Evolutionary conservation across 2,329 filamentous ascomycete genomes (phyloP).

Genomic region (Exophiala viscosa): DNA sequence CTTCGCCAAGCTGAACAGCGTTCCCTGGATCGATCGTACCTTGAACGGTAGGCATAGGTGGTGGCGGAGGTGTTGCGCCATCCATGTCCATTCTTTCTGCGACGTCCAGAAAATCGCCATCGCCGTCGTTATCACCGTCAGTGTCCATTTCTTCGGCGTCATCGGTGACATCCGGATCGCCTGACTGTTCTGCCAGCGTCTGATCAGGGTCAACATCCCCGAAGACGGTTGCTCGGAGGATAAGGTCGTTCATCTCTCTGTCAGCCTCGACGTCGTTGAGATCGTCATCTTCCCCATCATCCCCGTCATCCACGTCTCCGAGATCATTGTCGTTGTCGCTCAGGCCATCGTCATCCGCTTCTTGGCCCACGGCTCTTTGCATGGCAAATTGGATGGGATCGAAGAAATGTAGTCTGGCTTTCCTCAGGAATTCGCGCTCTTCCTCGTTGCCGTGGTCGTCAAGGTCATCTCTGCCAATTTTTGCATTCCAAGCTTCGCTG

Average conservation of each 20-base stretch:
- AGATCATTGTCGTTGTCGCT: conserved; percentile 42
- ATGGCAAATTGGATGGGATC: conserved; percentile 39
- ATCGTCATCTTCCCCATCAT: conserved; percentile 32
- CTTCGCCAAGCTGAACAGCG: conserved; percentile 7
- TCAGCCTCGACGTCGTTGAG: conserved; percentile 20
- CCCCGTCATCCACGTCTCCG: conserved; percentile 45
- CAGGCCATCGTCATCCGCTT: conserved; percentile 36
- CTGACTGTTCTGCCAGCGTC: conserved; percentile 19
- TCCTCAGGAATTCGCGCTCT: conserved; percentile 33
- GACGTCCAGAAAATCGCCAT: conserved; percentile 67
- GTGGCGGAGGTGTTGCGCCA: conserved; percentile 64
- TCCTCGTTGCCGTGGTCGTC: conserved; percentile 74
- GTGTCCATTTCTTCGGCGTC: conserved; percentile 44
- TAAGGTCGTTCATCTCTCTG: conserved; percentile 22
- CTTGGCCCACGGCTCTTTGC: conserved; percentile 35
- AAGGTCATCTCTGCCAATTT: conserved; percentile 72
- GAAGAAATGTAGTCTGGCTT: conserved; percentile 40
- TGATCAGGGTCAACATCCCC: conserved; percentile 17
- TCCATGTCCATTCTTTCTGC: conserved; percentile 75
- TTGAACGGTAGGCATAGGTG: conserved; percentile 48
- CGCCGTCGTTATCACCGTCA: conserved; percentile 37
- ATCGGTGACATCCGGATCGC: conserved; percentile 33
- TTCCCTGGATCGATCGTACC: conserved; percentile 11
- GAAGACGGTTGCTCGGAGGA: conserved; percentile 17
- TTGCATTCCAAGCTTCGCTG: conserved; percentile 74